These are phyloP conservation scores for Hypomontagnella submonticulosa DNA, from an alignment of 495 filamentous ascomycete genomes.

Conservation along the genomic window DNA sequence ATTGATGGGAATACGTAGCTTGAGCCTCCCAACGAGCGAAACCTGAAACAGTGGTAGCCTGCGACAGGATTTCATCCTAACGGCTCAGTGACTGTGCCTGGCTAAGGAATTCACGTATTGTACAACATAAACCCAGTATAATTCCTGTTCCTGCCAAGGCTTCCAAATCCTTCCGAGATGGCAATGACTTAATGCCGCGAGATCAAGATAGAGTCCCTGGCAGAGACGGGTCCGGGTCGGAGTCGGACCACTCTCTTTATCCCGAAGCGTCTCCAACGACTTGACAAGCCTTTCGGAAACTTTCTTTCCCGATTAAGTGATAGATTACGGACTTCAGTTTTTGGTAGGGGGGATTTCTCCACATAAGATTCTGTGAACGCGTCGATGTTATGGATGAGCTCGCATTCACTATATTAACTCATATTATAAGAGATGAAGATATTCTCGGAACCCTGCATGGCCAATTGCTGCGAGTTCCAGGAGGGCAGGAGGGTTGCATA, in stretches of 20 bases:
- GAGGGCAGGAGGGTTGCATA: slow-evolving; percentile 38
- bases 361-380: not conserved
- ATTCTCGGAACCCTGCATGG: slow-evolving; percentile 3
- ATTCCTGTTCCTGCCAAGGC: slow-evolving; percentile 32
- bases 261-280: slow-evolving; percentile 4
- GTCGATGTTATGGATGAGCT: not conserved
- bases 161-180: slow-evolving; percentile 25
- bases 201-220: slow-evolving; percentile 31
- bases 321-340: not conserved
- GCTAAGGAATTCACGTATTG: not conserved
- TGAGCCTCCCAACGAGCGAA: slow-evolving; percentile 6
- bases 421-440: slow-evolving; percentile 9
- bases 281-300: slow-evolving; percentile 11
- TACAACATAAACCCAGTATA: not conserved
- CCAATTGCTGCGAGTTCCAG: slow-evolving; percentile 17
- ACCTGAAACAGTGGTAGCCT: not conserved
- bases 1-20: slow-evolving; percentile 1
- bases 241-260: slow-evolving; percentile 15
- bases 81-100: not conserved
- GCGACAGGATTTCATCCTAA: not conserved
- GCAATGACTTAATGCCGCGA: slow-evolving; percentile 26
- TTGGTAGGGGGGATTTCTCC: slow-evolving; percentile 14
- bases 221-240: slow-evolving; percentile 22
- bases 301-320: slow-evolving; percentile 10
- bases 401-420: slow-evolving; percentile 33